Percentiles rank a stretch among this genome's conserved stretches.
phyloP scores from a whole-genome alignment of 1,284 basidiomycete genomes.

The Neolentinus lepideus region DNA sequence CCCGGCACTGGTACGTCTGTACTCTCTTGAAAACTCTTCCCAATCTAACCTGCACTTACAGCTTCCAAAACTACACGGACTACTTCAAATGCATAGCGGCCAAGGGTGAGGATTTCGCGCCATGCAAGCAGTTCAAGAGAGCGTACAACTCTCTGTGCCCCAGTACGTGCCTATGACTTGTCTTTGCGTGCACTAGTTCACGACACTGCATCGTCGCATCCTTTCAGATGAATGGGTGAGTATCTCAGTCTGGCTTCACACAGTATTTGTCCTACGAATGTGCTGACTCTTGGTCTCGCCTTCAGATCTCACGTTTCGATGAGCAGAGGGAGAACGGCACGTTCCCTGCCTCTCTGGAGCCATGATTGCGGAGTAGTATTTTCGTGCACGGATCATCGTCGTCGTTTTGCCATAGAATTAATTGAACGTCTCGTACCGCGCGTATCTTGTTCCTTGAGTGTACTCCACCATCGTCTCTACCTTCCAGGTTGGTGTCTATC shows the following conservation, averaged over 20 bases:
- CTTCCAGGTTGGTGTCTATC: no score
- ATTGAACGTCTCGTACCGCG: background rate
- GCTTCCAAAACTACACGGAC: conserved; percentile 95
- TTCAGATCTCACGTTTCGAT: conserved; percentile 79
- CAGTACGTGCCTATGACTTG: conserved; percentile 53
- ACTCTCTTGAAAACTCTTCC: background rate
- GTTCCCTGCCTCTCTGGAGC: conserved; percentile 87
- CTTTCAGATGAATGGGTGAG: conserved; percentile 50
- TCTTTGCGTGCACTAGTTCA: conserved; percentile 6
- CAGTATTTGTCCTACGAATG: no score
- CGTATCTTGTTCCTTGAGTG: background rate
- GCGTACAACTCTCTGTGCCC: conserved; percentile 97
- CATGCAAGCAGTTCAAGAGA: conserved; percentile 98
- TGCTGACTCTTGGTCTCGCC: conserved; percentile 5
- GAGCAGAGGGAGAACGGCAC: conserved; percentile 89
- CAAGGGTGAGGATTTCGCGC: conserved; percentile 96
- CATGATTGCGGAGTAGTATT: conserved; percentile 31
- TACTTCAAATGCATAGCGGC: conserved; percentile 97
- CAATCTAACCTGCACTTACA: conserved; percentile 18
- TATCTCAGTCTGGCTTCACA: background rate
- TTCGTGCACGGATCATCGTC: background rate
- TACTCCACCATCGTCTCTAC: background rate
- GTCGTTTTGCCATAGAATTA: background rate
- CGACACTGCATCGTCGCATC: background rate
- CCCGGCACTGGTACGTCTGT: conserved; percentile 79